These are phyloP conservation scores for Cynanchum wilfordii DNA, from an alignment of 257 asterid genomes.

Conservation along the genomic window DNA sequence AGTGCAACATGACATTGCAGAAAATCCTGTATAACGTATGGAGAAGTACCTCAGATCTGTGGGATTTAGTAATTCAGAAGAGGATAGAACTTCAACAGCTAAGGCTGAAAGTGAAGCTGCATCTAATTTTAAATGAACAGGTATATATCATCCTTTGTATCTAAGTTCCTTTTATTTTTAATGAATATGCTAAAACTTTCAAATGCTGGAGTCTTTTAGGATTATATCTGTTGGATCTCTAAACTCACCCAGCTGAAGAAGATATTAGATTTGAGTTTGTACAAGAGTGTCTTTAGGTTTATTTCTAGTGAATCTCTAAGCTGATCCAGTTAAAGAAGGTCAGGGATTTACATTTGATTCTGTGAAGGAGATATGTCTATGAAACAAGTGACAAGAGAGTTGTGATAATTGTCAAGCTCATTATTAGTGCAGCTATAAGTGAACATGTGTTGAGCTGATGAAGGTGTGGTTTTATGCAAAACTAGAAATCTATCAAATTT, in stretches of 20 bases:
- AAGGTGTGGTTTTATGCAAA: neutral
- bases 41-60: constrained; percentile 43
- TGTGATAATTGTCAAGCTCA: neutral
- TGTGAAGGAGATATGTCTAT: neutral
- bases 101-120: constrained; percentile 56
- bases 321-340: neutral
- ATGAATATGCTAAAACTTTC: neutral
- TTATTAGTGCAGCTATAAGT: neutral
- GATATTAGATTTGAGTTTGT: neutral
- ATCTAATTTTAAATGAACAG: constrained; percentile 59
- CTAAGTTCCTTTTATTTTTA: neutral
- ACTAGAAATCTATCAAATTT: neutral
- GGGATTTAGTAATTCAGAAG: constrained; percentile 49
- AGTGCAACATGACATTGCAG: constrained; percentile 45
- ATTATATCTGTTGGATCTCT: neutral
- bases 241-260: neutral
- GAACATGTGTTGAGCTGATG: neutral
- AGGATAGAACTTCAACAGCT: constrained; percentile 60
- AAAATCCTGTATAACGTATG: constrained; percentile 51
- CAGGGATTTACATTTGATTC: neutral
- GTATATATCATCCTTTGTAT: constrained; percentile 33
- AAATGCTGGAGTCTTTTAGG: neutral
- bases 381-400: neutral
- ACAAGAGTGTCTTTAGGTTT: neutral
- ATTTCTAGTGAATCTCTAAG: too few relatives aligned